Evolutionary conservation across 495 filamentous ascomycete genomes (phyloP), one percentile per base, ranked within the genome.

Genomic region (Trichodelitschia bisporula): DNA sequence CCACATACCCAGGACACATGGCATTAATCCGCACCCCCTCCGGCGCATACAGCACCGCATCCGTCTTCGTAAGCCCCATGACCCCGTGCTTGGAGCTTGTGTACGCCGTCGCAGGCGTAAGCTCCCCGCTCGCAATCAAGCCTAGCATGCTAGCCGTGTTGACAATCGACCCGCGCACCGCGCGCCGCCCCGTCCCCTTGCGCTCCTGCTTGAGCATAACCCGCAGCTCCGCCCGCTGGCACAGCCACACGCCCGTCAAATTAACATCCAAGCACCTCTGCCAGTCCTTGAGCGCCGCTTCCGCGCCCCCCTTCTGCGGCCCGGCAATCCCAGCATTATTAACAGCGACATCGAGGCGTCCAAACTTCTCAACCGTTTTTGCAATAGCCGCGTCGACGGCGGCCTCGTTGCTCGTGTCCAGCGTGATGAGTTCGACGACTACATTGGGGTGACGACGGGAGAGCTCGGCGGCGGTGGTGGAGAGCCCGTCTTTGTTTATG

Each of bases 321-420:
- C 36, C 23, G 11, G 40, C 44, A 23, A 42, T 35, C 3, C 40
- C 40, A 2, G 40, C 40, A 15, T 19, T 24, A 29, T 42, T 40
- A 33, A 42, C 37, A 20, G 35, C 40, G 37, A 39, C 39, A 25
- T 42, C 40, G 14, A 42, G 17, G 15, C 40, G 28, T 19, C 40
- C 41, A 26, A 46, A 48, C 18, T 38, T 33, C 16, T 27, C 45
- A 30, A 44, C 35, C 19, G 49, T 47, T 14, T 36, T 33, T 6
- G 35, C 36, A 29, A 57, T 40, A 8, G 49, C 46, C 29, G 38
- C 33, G 31, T 48, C 35, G 15, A 50, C 36, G 27, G 38, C 36
- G 2, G 31, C 14, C 26, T 49, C 42, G 19, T 43, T 36, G 18
- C 39, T 31, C 15, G 48, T 43, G 37, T 56, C 47, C 25, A 51